A percentile compares a stretch with the other conserved stretches of the same genome.
Conservation (phyloP, 441 rosid genomes). For the Pelargonium citronellum region DNA sequence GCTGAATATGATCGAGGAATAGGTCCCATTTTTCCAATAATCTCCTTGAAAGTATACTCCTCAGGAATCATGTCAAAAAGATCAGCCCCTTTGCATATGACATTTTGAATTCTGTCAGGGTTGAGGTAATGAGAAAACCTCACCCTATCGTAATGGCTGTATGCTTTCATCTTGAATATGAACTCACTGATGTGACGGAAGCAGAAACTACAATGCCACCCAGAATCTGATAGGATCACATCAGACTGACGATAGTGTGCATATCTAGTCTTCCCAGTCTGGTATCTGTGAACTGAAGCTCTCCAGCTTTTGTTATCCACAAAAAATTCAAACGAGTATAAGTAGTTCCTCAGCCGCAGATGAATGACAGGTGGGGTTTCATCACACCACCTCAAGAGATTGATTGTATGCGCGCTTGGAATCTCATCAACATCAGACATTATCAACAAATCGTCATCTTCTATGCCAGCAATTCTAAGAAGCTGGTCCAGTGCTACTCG, state of each 20-base stretch:
- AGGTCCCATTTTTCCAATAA: conserved; percentile 77
- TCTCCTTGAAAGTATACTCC: conserved; percentile 76
- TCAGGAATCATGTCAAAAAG: conserved; percentile 89
- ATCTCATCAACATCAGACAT: conserved; percentile 97
- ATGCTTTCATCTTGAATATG: conserved; percentile 90
- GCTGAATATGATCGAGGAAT: conserved; percentile 71
- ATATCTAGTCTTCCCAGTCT: conserved; percentile 54
- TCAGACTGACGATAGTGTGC: conserved; percentile 77
- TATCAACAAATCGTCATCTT: conserved; percentile 80
- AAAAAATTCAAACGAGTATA: conserved; percentile 71
- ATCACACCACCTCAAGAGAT: conserved; percentile 86
- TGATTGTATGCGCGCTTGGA: conserved; percentile 80
- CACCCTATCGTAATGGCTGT: conserved; percentile 80
- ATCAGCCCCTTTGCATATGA: conserved; percentile 68
- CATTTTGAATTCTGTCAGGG: conserved; percentile 66
- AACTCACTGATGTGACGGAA: conserved; percentile 65
- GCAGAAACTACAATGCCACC: conserved; percentile 97
- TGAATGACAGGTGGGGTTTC: conserved; percentile 63
- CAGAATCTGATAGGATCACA: conserved; percentile 57
- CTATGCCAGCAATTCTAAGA: conserved; percentile 66
- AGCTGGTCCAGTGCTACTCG: conserved; percentile 74
- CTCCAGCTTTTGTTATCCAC: conserved; percentile 83
- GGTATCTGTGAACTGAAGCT: conserved; percentile 67
- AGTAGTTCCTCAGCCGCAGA: conserved; percentile 65
- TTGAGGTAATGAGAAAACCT: conserved; percentile 70